Evolutionary conservation across 805 yeast species (phyloP), one percentile per base, ranked within the genome.

Genomic region (Dipodascopsis tothii): DNA sequence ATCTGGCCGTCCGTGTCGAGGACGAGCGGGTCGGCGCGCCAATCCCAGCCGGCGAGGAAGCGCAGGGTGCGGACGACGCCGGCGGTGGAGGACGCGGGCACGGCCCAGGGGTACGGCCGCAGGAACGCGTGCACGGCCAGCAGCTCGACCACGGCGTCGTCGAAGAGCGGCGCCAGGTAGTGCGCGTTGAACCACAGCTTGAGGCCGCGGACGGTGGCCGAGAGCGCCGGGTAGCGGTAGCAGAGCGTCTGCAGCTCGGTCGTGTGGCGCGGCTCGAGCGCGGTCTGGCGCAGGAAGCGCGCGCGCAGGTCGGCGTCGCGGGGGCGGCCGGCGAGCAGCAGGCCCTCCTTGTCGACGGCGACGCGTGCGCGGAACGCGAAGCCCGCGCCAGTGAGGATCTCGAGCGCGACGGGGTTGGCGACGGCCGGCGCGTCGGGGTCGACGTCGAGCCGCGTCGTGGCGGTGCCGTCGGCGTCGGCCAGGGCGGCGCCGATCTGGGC

Each of bases 131-230:
- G 79, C 50, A 87, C 68, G 3, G 87, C 94, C 45, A 92, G 63
- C 40, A 92, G 69, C 63, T 92, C 99, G 35, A 84, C 70, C 32
- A 84, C 67, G 58, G 86, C 94, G 40, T 87, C 95, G 14, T 73
- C 66, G 51, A 90, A 71, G 56, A 84, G 94, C 18, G 74, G 66
- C 33, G 81, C 66, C 23, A 92, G 68, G 40, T 84, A 61, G 59
- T 92, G 99, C 1, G 83, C 71, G 51, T 85, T 87, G 46, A 92
- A 69, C 97, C 98, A 92, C 54, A 74, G 74, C 63, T 92, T 92
- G 65, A 92, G 81, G 27, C 88, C 65, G 46, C 98, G 72, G 11
- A 84, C 90, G 0, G 90, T 77, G 4, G 94, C 78, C 1, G 94
- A 77, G 56, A 77, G 83, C 56, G 73, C 77, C 36, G 81, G 84